These are phyloP conservation scores for Phytophthora meadii DNA, from an alignment of 352 stramenopile genomes.

Conservation along the genomic window DNA sequence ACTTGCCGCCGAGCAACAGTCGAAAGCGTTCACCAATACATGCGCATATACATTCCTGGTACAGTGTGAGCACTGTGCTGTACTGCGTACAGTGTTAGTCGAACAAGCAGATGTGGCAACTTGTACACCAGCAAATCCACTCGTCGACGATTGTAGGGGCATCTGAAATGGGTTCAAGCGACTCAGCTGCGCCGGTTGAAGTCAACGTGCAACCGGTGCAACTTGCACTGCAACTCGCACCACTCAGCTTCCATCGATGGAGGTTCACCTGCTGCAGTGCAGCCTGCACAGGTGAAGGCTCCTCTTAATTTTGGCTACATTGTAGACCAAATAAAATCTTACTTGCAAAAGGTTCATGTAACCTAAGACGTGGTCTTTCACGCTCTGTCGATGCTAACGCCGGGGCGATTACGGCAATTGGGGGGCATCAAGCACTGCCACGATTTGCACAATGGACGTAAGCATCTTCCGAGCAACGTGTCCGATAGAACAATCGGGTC, in stretches of 20 bases:
- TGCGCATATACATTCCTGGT: background rate
- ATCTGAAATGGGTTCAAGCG: slow-evolving; percentile 19
- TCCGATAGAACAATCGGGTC: too few species aligned
- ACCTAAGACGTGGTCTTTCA: too few species aligned
- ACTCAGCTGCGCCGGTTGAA: slow-evolving; percentile 26
- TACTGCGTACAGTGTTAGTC: slow-evolving; percentile 9
- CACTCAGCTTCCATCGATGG: background rate
- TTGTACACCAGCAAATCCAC: slow-evolving; percentile 19
- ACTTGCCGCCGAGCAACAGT: background rate
- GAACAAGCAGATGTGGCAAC: background rate
- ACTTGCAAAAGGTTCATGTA: too few species aligned
- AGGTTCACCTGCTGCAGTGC: too few species aligned
- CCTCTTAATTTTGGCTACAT: too few species aligned
- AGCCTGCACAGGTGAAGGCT: too few species aligned
- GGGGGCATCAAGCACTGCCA: background rate
- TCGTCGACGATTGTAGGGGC: slow-evolving; percentile 24
- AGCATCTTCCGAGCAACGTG: background rate
- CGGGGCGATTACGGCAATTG: slow-evolving; percentile 23
- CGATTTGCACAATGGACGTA: slow-evolving; percentile 29
- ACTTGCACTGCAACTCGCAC: background rate
- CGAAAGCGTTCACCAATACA: slow-evolving; percentile 2
- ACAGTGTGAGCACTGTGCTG: background rate
- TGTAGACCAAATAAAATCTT: too few species aligned
- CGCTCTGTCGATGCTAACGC: slow-evolving; percentile 5
- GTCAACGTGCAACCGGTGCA: background rate